Percentiles rank a stretch among this genome's conserved stretches.
Conservation (phyloP, 441 rosid genomes). For the Adansonia madagascariensis region DNA sequence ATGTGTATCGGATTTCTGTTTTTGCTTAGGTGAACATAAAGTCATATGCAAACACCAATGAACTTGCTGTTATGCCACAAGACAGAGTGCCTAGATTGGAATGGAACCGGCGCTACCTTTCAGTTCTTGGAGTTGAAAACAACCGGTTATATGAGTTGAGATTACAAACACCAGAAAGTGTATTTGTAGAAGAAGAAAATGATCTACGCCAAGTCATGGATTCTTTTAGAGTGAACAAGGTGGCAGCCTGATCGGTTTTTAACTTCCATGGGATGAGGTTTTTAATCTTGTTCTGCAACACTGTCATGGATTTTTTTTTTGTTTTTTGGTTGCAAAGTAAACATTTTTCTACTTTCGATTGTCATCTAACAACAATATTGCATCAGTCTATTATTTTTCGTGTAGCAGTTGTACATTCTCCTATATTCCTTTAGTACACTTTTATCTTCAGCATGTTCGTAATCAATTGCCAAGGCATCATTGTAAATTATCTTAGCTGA, state of each 20-base stretch:
- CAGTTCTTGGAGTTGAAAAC: slow-evolving; percentile 93
- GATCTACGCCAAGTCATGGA: slow-evolving; percentile 85
- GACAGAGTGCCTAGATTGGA: slow-evolving; percentile 80
- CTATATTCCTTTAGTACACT: not conserved
- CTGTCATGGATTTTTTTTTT: not conserved
- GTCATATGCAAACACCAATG: slow-evolving; percentile 81
- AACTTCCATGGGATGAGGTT: not conserved
- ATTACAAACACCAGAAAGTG: slow-evolving; percentile 84
- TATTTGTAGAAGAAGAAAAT: slow-evolving; percentile 76
- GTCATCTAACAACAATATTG: not conserved
- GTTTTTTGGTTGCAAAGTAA: not conserved
- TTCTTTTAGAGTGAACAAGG: slow-evolving; percentile 82
- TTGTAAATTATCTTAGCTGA: not conserved
- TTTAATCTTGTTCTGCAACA: not conserved
- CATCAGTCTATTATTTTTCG: not conserved
- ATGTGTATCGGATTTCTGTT: not conserved
- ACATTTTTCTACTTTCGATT: not conserved
- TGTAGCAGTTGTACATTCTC: not conserved
- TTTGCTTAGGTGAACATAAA: slow-evolving; percentile 77
- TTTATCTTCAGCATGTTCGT: not conserved
- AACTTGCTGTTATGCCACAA: slow-evolving; percentile 88
- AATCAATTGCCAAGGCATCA: not conserved
- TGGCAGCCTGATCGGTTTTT: slow-evolving; percentile 41
- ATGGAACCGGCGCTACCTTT: slow-evolving; percentile 85
- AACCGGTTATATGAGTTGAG: slow-evolving; percentile 75